Evolutionary conservation across 768 basidiomycete species (phyloP).

Genomic region (Rhodotorula sphaerocarpa): DNA sequence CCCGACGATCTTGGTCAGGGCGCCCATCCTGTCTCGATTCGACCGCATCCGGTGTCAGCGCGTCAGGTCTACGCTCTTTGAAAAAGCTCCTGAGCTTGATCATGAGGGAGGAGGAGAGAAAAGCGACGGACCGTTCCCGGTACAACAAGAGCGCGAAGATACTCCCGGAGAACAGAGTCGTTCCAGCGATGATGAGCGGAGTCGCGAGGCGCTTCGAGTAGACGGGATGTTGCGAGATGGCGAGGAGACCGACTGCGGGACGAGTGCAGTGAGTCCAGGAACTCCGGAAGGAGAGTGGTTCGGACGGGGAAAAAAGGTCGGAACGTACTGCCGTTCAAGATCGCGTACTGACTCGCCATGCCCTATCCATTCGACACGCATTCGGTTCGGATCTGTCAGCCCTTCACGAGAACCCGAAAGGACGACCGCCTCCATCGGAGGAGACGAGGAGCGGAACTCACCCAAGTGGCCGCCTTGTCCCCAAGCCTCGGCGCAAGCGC

Average conservation of each 20-base stretch:
- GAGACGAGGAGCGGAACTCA: neutral
- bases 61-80: neutral
- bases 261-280: neutral
- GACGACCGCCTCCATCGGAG: neutral
- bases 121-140: slow-evolving; percentile 1
- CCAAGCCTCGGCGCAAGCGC: slow-evolving; percentile 29
- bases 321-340: slow-evolving; percentile 23
- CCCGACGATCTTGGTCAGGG: slow-evolving; percentile 22
- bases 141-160: slow-evolving; percentile 33
- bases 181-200: slow-evolving; percentile 30
- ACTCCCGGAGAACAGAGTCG: slow-evolving; percentile 24
- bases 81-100: neutral
- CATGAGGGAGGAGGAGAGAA: neutral
- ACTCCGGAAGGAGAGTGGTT: neutral
- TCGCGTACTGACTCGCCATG: slow-evolving; percentile 25
- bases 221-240: slow-evolving; percentile 30
- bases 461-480: slow-evolving; percentile 31
- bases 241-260: slow-evolving; percentile 29
- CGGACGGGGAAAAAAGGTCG: neutral
- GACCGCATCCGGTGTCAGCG: neutral
- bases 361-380: neutral
- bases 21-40: slow-evolving; percentile 13
- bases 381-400: too few relatives aligned
- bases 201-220: slow-evolving; percentile 21
- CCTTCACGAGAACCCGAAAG: neutral